Percentiles rank a stretch among this genome's conserved stretches.
Conservation (phyloP, 495 filamentous ascomycete species). For the Penicillium parvum region DNA sequence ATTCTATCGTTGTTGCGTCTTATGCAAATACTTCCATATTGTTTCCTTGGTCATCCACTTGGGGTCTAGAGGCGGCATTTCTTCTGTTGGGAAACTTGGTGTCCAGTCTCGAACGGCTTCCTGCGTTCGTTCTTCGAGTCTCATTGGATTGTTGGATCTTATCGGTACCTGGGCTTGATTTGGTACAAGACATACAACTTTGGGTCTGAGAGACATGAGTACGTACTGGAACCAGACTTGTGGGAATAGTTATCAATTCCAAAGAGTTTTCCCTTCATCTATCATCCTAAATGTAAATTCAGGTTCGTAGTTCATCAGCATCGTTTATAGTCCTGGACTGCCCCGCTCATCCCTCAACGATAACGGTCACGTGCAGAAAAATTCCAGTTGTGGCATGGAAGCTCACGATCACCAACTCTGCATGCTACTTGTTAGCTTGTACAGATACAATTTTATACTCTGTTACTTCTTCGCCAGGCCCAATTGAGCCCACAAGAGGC, state of each 20-base stretch:
- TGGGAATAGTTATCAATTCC: no score
- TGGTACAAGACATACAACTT: no score
- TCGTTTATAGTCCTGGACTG: no score
- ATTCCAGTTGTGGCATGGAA: slow-evolving; percentile 8
- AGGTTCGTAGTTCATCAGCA: no score
- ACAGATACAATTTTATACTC: slow-evolving; percentile 3
- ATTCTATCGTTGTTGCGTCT: slow-evolving; percentile 14
- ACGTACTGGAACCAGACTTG: no score
- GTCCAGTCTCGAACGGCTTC: not conserved
- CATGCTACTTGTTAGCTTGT: slow-evolving; percentile 1
- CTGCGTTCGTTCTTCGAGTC: not conserved
- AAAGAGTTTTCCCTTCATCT: no score
- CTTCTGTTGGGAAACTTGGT: no score
- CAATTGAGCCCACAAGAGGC: not conserved
- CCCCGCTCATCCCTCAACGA: slow-evolving; percentile 10
- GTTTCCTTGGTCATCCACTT: slow-evolving; percentile 11
- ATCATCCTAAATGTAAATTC: no score
- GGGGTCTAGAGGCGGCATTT: slow-evolving; percentile 2
- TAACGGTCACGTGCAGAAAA: slow-evolving; percentile 13
- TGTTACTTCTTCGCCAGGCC: not conserved
- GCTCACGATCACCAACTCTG: slow-evolving; percentile 1
- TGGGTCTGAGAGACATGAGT: no score
- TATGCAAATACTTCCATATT: slow-evolving; percentile 9
- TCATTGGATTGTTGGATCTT: not conserved
- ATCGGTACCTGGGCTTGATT: no score